Conservation (phyloP, 192 early-diverging fungal species). For the Bifiguratus adelaidae region DNA sequence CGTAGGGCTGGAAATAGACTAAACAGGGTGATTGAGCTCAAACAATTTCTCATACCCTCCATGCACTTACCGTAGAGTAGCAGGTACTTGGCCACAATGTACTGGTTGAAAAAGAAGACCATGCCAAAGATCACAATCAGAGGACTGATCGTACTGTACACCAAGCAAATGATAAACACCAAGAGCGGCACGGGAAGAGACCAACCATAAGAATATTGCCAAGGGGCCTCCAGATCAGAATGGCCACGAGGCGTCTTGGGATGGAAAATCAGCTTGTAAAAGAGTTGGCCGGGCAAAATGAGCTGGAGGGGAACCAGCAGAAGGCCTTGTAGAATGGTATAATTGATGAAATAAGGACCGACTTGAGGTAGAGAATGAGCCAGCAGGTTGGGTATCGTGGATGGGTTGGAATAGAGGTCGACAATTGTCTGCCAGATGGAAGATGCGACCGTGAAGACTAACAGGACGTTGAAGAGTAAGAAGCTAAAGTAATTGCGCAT, state of each 20-base stretch:
- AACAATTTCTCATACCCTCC: background rate
- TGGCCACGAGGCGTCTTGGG: slow-evolving; percentile 65
- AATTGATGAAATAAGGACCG: slow-evolving; percentile 70
- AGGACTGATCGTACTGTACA: slow-evolving; percentile 61
- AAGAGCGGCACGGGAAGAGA: slow-evolving; percentile 54
- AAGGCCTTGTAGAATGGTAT: slow-evolving; percentile 59
- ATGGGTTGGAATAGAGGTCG: slow-evolving; percentile 43
- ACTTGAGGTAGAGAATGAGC: slow-evolving; percentile 51
- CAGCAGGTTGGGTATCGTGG: slow-evolving; percentile 37
- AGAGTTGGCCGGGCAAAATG: background rate
- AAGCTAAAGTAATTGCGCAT: slow-evolving; percentile 54
- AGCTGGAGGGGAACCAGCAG: no score
- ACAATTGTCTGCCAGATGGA: slow-evolving; percentile 45
- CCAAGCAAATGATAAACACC: slow-evolving; percentile 55
- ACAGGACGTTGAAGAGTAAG: slow-evolving; percentile 58
- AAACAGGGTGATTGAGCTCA: background rate
- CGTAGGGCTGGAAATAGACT: slow-evolving; percentile 64
- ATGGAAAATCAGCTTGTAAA: background rate
- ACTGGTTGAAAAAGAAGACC: slow-evolving; percentile 51
- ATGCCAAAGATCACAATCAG: slow-evolving; percentile 55
- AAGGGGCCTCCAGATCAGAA: slow-evolving; percentile 54
- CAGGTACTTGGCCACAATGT: slow-evolving; percentile 66
- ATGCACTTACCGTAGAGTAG: slow-evolving; percentile 44
- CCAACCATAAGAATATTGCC: slow-evolving; percentile 50
- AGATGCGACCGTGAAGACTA: slow-evolving; percentile 59